phyloP scores from a whole-genome alignment of 345 rosid species.

The Hypericum androsaemum region DNA sequence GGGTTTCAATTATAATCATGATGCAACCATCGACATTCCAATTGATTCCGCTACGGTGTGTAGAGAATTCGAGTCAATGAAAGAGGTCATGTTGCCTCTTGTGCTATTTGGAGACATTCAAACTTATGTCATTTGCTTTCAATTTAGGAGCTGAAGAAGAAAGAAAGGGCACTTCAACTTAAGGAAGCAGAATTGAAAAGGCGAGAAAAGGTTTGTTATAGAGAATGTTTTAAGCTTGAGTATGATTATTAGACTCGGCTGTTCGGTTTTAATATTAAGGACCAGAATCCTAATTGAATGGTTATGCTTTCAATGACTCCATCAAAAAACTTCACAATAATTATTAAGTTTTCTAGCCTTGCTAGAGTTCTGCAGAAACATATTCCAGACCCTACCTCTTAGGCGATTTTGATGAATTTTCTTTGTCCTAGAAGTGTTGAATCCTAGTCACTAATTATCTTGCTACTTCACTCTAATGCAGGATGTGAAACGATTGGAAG shows the following conservation, averaged over 20 bases:
- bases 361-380: too few relatives aligned
- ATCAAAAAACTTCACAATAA: too few relatives aligned
- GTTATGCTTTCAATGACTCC: too few relatives aligned
- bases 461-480: conserved; percentile 7
- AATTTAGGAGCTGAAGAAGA: conserved; percentile 22
- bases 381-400: too few relatives aligned
- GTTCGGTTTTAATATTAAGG: too few relatives aligned
- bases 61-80: not conserved
- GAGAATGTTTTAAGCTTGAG: too few relatives aligned
- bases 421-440: too few relatives aligned
- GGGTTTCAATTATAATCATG: conserved; percentile 21
- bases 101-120: not conserved
- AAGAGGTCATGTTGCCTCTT: not conserved
- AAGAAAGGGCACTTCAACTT: conserved; percentile 25
- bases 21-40: conserved; percentile 27
- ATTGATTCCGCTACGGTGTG: conserved; percentile 18
- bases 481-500: conserved; percentile 26
- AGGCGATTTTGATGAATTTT: too few relatives aligned
- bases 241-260: too few relatives aligned
- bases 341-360: too few relatives aligned
- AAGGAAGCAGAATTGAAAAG: conserved; percentile 24
- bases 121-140: not conserved
- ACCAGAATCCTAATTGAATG: too few relatives aligned
- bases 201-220: conserved; percentile 23
- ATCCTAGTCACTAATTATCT: too few relatives aligned